These are phyloP conservation scores for Parsonsia alboflavescens DNA, from an alignment of 257 asterid species.

Conservation along the genomic window DNA sequence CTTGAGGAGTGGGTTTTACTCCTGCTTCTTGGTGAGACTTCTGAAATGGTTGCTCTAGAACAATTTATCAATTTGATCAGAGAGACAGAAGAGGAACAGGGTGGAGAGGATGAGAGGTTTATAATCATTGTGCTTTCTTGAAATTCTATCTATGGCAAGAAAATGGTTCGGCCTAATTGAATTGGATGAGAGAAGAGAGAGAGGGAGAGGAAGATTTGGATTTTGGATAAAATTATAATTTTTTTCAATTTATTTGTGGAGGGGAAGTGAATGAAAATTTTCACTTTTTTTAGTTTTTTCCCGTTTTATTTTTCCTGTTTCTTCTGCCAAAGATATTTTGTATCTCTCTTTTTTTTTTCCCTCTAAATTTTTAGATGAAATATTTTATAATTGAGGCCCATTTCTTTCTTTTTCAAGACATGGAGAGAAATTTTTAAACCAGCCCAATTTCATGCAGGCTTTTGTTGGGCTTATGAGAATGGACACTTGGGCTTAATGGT, in stretches of 20 bases:
- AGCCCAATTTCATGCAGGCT: too few species aligned
- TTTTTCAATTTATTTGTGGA: constrained; percentile 47
- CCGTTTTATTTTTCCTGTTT: too few species aligned
- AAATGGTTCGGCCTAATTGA: constrained; percentile 15
- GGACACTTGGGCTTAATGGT: too few species aligned
- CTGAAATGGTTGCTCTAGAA: constrained; percentile 43
- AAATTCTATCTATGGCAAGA: constrained; percentile 16
- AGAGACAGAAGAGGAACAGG: constrained; percentile 39
- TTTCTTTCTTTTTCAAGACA: too few species aligned
- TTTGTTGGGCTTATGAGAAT: too few species aligned
- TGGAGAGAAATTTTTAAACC: too few species aligned
- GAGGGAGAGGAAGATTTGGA: constrained; percentile 16
- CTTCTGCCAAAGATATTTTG: not conserved
- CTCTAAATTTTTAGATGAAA: too few species aligned
- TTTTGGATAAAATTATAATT: constrained; percentile 37
- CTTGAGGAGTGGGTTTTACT: constrained; percentile 31
- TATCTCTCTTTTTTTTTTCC: too few species aligned
- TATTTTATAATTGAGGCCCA: too few species aligned
- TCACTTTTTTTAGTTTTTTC: constrained; percentile 14
- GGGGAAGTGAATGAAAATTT: constrained; percentile 45
- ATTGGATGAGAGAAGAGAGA: constrained; percentile 16
- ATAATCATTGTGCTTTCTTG: constrained; percentile 46
- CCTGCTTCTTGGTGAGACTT: constrained; percentile 28
- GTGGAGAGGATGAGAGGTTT: constrained; percentile 47
- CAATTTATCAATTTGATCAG: constrained; percentile 33